Evolutionary conservation across 148 eudicot genomes (phyloP).

Genomic region (Chenopodium suecicum): DNA sequence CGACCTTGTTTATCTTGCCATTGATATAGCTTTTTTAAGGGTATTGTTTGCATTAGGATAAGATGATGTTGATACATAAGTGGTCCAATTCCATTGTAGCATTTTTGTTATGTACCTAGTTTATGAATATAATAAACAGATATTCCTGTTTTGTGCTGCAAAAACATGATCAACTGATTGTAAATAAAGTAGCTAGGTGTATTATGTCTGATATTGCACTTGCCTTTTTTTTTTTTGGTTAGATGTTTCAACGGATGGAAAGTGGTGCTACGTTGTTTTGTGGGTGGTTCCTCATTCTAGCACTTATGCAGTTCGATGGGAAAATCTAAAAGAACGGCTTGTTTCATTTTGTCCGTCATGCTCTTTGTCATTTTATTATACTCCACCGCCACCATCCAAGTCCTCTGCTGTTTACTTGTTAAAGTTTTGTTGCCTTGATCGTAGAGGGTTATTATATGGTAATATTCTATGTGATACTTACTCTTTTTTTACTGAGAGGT

Average conservation of each 20-base stretch:
- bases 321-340: conserved; percentile 65
- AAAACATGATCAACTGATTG: neutral
- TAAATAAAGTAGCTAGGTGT: neutral
- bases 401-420: conserved; percentile 58
- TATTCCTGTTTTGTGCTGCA: neutral
- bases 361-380: conserved; percentile 46
- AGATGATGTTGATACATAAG: neutral
- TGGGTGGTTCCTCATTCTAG: conserved; percentile 70
- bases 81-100: neutral
- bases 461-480: conserved; percentile 14
- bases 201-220: conserved; percentile 14
- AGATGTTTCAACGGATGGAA: conserved; percentile 83
- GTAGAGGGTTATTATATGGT: conserved; percentile 74
- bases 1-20: neutral
- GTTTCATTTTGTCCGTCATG: conserved; percentile 63
- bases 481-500: neutral
- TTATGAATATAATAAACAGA: neutral
- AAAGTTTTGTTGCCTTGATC: conserved; percentile 59
- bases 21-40: neutral
- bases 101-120: neutral
- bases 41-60: neutral
- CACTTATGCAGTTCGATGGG: conserved; percentile 47
- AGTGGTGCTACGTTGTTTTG: conserved; percentile 72
- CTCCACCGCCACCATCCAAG: conserved; percentile 43
- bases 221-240: conserved; percentile 14